A percentile compares a stretch with the other conserved stretches of the same genome.
phyloP scores from a whole-genome alignment of 1,139 yeast genomes.

The Blastobotrys apis region DNA sequence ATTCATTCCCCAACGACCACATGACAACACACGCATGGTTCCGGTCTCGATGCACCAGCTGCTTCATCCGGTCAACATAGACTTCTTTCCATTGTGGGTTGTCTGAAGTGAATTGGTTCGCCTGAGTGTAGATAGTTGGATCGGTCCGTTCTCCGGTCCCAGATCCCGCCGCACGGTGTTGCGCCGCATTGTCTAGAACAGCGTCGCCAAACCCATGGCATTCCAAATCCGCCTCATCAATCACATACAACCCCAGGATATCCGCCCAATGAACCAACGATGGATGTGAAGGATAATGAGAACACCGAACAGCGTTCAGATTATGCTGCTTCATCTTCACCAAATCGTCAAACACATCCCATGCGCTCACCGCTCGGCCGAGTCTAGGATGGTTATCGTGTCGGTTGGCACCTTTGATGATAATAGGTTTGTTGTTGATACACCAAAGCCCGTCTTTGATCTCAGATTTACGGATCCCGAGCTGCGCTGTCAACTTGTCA shows the following conservation, averaged over 20 bases:
- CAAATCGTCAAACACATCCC: conserved; percentile 34
- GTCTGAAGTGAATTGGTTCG: conserved; percentile 30
- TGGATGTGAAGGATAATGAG: conserved; percentile 37
- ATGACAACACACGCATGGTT: conserved; percentile 37
- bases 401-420: conserved; percentile 36
- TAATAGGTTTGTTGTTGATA: conserved; percentile 34
- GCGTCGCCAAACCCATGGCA: conserved; percentile 35
- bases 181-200: background rate
- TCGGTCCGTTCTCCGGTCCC: conserved; percentile 14
- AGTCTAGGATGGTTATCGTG: conserved; percentile 36
- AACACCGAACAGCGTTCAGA: conserved; percentile 37
- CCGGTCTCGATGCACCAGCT: conserved; percentile 34
- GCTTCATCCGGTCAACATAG: conserved; percentile 37
- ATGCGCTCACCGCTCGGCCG: conserved; percentile 38
- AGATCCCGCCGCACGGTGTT: conserved; percentile 6
- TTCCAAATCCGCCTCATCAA: conserved; percentile 40
- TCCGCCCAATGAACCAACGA: conserved; percentile 27
- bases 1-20: conserved; percentile 41
- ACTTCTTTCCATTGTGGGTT: conserved; percentile 35
- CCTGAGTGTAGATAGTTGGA: conserved; percentile 16
- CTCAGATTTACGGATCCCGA: conserved; percentile 36
- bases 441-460: conserved; percentile 30
- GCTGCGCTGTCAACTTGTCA: conserved; percentile 26
- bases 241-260: conserved; percentile 31
- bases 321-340: conserved; percentile 36